A percentile compares a stretch with the other conserved stretches of the same genome.
Conservation (phyloP, 2,329 filamentous ascomycete species). For the Colletotrichum orchidophilum region DNA sequence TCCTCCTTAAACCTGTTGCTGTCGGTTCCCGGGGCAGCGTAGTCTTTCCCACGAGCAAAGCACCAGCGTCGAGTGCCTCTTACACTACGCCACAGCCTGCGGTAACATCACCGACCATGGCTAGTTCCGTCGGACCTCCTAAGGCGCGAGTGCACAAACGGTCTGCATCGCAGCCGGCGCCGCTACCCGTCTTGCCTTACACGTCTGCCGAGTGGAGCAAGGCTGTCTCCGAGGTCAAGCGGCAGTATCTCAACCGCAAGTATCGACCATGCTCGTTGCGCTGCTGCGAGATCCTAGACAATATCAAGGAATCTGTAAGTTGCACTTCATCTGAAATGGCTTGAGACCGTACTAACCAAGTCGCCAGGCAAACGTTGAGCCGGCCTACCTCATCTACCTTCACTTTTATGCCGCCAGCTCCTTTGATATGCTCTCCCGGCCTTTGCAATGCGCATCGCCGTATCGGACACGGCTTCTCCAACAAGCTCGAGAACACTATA, state of each 20-base stretch:
- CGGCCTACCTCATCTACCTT: constrained; percentile 66
- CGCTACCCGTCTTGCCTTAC: constrained; percentile 49
- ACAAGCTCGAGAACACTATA: constrained; percentile 63
- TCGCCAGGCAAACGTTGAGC: constrained; percentile 53
- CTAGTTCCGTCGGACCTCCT: constrained; percentile 26
- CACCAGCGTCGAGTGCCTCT: constrained; percentile 3
- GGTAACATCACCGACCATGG: constrained; percentile 41
- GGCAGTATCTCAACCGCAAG: constrained; percentile 58
- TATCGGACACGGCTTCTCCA: constrained; percentile 59
- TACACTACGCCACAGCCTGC: constrained; percentile 16
- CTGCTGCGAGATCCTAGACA: constrained; percentile 63
- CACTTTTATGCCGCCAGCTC: constrained; percentile 71
- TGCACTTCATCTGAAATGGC: background rate
- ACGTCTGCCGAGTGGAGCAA: constrained; percentile 61
- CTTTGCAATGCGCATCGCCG: constrained; percentile 55
- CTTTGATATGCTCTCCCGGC: constrained; percentile 64
- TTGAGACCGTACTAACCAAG: constrained; percentile 30
- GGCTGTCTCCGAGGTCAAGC: constrained; percentile 62
- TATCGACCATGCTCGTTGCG: constrained; percentile 63
- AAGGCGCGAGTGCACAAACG: constrained; percentile 38
- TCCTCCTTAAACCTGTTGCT: constrained; percentile 40
- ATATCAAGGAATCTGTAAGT: constrained; percentile 55
- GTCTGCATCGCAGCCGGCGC: constrained; percentile 36
- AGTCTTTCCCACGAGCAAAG: constrained; percentile 33
- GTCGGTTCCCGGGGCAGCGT: constrained; percentile 34